These are phyloP conservation scores for Xylariaceae sp. DNA, from an alignment of 2,329 filamentous ascomycete genomes.

Conservation along the genomic window DNA sequence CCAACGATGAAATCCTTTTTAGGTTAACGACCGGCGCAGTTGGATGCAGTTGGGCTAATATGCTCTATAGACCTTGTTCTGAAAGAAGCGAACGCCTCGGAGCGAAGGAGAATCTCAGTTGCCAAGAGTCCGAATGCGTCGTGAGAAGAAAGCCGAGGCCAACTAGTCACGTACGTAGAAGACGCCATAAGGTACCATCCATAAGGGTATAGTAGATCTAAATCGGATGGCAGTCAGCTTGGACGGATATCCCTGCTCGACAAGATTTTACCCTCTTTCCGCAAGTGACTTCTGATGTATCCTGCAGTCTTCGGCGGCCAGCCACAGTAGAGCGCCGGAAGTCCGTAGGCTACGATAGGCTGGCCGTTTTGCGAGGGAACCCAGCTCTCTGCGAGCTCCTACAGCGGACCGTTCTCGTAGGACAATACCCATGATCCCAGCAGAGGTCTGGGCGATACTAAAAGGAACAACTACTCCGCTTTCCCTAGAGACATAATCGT, in stretches of 20 bases:
- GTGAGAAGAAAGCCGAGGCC: too few relatives aligned
- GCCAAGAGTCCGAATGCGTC: constrained; percentile 19
- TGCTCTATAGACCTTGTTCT: background rate
- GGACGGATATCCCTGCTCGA: constrained; percentile 8
- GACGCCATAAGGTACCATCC: background rate
- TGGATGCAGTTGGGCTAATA: background rate
- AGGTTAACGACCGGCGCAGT: background rate
- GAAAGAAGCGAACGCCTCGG: background rate
- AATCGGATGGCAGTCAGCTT: constrained; percentile 2
- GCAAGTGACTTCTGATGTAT: constrained; percentile 15
- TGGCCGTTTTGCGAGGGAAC: background rate
- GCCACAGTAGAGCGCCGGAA: constrained; percentile 33
- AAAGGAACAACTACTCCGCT: too few relatives aligned
- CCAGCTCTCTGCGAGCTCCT: too few relatives aligned
- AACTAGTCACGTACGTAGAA: constrained; percentile 17
- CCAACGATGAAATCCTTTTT: background rate
- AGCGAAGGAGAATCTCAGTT: background rate
- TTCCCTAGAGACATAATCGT: too few relatives aligned
- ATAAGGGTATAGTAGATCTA: too few relatives aligned
- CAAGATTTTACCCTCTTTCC: constrained; percentile 24
- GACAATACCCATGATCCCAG: too few relatives aligned
- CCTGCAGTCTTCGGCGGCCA: constrained; percentile 35
- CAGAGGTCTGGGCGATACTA: too few relatives aligned
- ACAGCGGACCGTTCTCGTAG: too few relatives aligned
- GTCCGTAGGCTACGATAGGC: constrained; percentile 34